Percentiles rank a stretch among this genome's conserved stretches.
phyloP scores from a whole-genome alignment of 768 basidiomycete species.

The Pisolithus albus region DNA sequence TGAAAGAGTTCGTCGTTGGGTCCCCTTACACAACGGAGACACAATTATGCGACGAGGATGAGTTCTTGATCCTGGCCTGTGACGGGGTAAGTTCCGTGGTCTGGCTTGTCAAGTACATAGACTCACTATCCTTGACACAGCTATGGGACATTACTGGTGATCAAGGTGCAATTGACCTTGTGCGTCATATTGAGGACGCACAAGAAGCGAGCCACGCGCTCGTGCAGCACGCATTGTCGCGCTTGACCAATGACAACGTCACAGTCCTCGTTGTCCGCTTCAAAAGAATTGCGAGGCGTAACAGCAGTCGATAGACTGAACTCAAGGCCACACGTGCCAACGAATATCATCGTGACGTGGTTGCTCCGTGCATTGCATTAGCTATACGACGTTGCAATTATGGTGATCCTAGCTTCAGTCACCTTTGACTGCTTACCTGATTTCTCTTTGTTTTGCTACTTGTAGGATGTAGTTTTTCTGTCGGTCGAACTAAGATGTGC shows the following conservation, averaged over 20 bases:
- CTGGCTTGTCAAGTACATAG: not conserved
- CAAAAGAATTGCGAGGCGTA: slow-evolving; percentile 31
- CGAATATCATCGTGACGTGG: not conserved
- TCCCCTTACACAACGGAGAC: slow-evolving; percentile 99
- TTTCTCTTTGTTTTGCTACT: not conserved
- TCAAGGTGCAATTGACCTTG: slow-evolving; percentile 83
- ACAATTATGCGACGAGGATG: slow-evolving; percentile 81
- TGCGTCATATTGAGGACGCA: slow-evolving; percentile 65
- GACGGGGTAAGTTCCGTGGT: slow-evolving; percentile 70
- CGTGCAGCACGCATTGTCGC: slow-evolving; percentile 76
- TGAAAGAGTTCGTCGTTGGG: slow-evolving; percentile 99
- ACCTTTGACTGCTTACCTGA: not conserved
- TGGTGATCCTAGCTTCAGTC: not conserved
- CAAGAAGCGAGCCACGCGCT: slow-evolving; percentile 75
- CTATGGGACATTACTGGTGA: slow-evolving; percentile 96
- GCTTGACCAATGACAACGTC: slow-evolving; percentile 93
- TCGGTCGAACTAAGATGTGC: not conserved
- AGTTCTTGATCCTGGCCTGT: slow-evolving; percentile 92
- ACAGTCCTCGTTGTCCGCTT: slow-evolving; percentile 87
- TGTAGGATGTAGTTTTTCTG: not conserved
- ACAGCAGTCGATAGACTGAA: slow-evolving; percentile 9
- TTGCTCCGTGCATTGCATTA: not conserved
- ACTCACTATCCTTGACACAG: slow-evolving; percentile 34
- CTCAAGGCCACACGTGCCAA: not conserved
- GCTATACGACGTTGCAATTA: not conserved